A percentile compares a stretch with the other conserved stretches of the same genome.
phyloP scores from a whole-genome alignment of 2,329 filamentous ascomycete species.

The Neoscytalidium dimidiatum region DNA sequence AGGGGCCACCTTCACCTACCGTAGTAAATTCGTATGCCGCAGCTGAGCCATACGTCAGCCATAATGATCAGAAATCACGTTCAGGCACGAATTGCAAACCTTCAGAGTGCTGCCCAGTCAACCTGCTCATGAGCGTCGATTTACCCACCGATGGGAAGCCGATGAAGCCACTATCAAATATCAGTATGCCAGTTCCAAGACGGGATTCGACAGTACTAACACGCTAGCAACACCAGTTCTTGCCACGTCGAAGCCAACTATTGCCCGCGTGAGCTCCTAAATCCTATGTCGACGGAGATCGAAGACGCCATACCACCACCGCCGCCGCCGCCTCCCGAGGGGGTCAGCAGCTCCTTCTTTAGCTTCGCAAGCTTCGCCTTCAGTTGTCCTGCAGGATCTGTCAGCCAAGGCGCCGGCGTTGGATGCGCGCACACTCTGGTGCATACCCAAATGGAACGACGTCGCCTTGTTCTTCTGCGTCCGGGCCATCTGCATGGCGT shows the following conservation, averaged over 20 bases:
- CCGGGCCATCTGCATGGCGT: constrained; percentile 72
- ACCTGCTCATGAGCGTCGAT: constrained; percentile 91
- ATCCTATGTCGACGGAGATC: neutral
- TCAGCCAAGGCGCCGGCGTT: constrained; percentile 26
- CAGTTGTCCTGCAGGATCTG: constrained; percentile 63
- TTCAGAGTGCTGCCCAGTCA: constrained; percentile 97
- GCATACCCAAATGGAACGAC: constrained; percentile 78
- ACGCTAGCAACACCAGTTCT: constrained; percentile 96
- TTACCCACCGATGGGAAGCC: constrained; percentile 98
- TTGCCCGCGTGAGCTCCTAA: constrained; percentile 23
- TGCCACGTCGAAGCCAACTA: constrained; percentile 91
- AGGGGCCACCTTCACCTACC: constrained; percentile 22
- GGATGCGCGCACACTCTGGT: neutral
- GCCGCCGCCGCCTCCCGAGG: constrained; percentile 75
- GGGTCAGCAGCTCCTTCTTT: constrained; percentile 92
- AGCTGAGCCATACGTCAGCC: constrained; percentile 45
- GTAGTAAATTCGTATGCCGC: constrained; percentile 99
- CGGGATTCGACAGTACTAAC: constrained; percentile 40
- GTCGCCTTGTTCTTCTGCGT: constrained; percentile 98
- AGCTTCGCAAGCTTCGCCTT: constrained; percentile 98
- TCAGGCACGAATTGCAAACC: constrained; percentile 34
- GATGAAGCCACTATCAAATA: constrained; percentile 71
- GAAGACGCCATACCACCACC: constrained; percentile 61
- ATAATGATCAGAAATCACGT: constrained; percentile 16
- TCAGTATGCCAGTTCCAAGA: constrained; percentile 20